Percentiles rank a stretch among this genome's conserved stretches.
These are phyloP conservation scores for Calonectria naviculata DNA, from an alignment of 2,329 filamentous ascomycete genomes.

Conservation along the genomic window DNA sequence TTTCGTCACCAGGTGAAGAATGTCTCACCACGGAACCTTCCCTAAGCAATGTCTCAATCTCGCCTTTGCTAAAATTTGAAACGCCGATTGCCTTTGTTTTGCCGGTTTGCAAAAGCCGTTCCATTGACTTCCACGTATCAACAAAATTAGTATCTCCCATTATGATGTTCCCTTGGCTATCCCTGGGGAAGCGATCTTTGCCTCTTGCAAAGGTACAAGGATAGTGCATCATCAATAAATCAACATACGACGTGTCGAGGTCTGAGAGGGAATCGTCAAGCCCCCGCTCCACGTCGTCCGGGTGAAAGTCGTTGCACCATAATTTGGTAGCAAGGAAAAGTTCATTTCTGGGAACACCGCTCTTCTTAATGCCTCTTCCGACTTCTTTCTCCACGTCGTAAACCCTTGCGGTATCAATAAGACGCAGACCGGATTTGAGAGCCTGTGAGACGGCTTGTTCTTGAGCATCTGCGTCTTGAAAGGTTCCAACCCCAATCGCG, in stretches of 20 bases:
- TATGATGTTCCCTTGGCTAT: conserved; percentile 22
- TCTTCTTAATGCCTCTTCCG: conserved; percentile 45
- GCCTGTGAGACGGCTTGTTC: conserved; percentile 39
- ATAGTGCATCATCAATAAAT: conserved; percentile 42
- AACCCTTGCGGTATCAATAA: conserved; percentile 46
- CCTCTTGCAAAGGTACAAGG: conserved; percentile 34
- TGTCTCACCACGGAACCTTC: conserved; percentile 38
- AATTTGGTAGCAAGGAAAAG: conserved; percentile 59
- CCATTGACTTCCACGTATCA: conserved; percentile 40
- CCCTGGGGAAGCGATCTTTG: conserved; percentile 17
- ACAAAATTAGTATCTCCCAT: conserved; percentile 30
- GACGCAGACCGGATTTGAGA: conserved; percentile 46
- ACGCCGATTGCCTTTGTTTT: conserved; percentile 54
- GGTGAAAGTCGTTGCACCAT: conserved; percentile 44
- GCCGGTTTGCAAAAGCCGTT: conserved; percentile 36
- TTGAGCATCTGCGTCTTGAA: conserved; percentile 43
- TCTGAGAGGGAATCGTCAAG: conserved; percentile 42
- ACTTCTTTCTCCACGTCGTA: conserved; percentile 32
- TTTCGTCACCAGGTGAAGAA: no score
- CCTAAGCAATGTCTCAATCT: conserved; percentile 55
- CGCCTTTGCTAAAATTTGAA: conserved; percentile 64
- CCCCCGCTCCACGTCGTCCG: conserved; percentile 39
- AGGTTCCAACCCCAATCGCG: conserved; percentile 45
- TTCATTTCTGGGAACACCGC: conserved; percentile 54
- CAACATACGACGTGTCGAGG: conserved; percentile 43